Evolutionary conservation across 2,329 filamentous ascomycete species (phyloP), one percentile per base, ranked within the genome.

Genomic region (Aspergillus flavus): DNA sequence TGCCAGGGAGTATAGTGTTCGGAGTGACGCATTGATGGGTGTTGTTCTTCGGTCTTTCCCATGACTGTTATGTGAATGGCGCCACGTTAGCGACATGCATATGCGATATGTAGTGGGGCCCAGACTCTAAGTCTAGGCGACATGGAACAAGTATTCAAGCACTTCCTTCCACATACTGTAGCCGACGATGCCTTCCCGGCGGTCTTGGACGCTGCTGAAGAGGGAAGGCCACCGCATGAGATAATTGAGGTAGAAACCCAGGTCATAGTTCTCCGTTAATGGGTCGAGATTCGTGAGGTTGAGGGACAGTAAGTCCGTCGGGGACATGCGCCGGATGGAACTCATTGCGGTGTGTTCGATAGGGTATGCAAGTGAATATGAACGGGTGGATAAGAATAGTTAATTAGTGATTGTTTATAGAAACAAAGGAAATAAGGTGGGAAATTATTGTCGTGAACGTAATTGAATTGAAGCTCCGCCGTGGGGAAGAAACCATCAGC

Each of bases 1-100:
- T 99, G 95, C 92, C 93, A 98, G n/a, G 94, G 94, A n/a, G 97
- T 90, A 81, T 96, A 96, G 81, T 97, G 93, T 72, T 90, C 85
- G 57, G 92, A 95, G 72, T 88, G 88, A 64, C 87, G 85, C 76
- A 91, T 87, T 59, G 89, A 88, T 52, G 91, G 84, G 19, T 91
- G 90, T 60, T 93, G 96, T 67, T 93, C 89, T 82, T 98, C 94
- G 64, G 96, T 87, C 82, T 99, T 99, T 75, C 94, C 95, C 87
- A 99, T 96, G 76, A 99, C 94, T 97, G 68, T 58, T 46, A 23
- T 48, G 10, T 30, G 10, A 4, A 30, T 56, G 19, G 23, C 16
- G 52, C 67, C 45, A 53, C 41, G 45, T 26, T 50, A 32, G 45
- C 32, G 57, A 50, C 36, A 32, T 41, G 50, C 46, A 36, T 28